A percentile compares a stretch with the other conserved stretches of the same genome.
Conservation (phyloP, 2,329 filamentous ascomycete genomes). For the Claviceps lovelessii region DNA sequence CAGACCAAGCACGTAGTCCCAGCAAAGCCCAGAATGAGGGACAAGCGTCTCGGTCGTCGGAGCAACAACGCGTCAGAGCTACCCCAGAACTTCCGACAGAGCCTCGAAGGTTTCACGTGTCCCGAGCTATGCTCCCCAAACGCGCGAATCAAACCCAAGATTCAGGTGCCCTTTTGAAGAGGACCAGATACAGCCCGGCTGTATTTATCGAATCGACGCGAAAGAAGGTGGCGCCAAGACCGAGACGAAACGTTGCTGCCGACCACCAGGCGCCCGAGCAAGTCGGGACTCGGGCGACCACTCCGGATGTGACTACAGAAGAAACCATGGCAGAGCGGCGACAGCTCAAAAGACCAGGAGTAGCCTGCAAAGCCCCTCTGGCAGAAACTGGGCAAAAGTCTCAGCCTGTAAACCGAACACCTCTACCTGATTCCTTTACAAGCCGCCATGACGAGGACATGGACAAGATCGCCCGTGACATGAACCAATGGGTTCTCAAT, state of each 20-base stretch:
- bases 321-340: conserved; percentile 9
- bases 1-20: conserved; percentile 17
- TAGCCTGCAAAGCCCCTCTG: conserved; percentile 11
- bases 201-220: conserved; percentile 42
- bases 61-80: background rate
- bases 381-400: conserved; percentile 9
- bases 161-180: conserved; percentile 24
- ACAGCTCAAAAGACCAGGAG: conserved; percentile 21
- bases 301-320: conserved; percentile 1
- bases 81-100: conserved; percentile 13
- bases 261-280: conserved; percentile 3
- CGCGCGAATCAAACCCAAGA: conserved; percentile 9
- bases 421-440: conserved; percentile 20
- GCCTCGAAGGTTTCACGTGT: conserved; percentile 42
- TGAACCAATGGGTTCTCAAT: conserved; percentile 44
- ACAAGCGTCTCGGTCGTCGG: background rate
- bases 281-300: background rate
- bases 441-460: conserved; percentile 28
- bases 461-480: conserved; percentile 36
- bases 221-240: conserved; percentile 18
- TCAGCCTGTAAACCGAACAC: conserved; percentile 10
- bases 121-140: conserved; percentile 28
- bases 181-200: conserved; percentile 27
- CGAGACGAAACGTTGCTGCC: conserved; percentile 10
- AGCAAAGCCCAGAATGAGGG: conserved; percentile 6